These are phyloP conservation scores for Suillus placidus DNA, from an alignment of 768 basidiomycete genomes.

Conservation along the genomic window DNA sequence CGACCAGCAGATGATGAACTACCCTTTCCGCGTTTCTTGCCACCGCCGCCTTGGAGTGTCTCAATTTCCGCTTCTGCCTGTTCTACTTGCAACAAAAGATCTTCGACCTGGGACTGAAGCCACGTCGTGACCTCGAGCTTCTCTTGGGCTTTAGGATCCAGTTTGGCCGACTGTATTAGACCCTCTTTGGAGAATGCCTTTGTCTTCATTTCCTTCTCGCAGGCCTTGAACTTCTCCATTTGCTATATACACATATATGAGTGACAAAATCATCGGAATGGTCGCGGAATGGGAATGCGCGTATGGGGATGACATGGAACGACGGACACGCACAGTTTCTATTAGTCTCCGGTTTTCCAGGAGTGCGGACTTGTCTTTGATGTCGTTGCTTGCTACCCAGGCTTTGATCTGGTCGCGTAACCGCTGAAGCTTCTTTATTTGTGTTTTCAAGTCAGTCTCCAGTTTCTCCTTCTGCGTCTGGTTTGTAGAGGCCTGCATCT, in stretches of 20 bases:
- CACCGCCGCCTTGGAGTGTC: constrained; percentile 63
- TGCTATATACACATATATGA: constrained; percentile 58
- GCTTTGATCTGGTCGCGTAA: constrained; percentile 89
- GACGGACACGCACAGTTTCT: constrained; percentile 76
- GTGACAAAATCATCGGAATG: constrained; percentile 7
- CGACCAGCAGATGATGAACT: constrained; percentile 68
- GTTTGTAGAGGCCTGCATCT: constrained; percentile 95
- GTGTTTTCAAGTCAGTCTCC: constrained; percentile 93
- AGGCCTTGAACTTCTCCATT: constrained; percentile 99
- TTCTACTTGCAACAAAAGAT: constrained; percentile 91
- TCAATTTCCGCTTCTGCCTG: constrained; percentile 95
- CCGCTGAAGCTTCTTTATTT: constrained; percentile 94
- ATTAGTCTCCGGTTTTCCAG: constrained; percentile 94
- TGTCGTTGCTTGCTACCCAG: constrained; percentile 97
- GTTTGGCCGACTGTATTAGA: constrained; percentile 87
- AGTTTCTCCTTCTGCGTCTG: constrained; percentile 99
- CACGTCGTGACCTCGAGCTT: constrained; percentile 88
- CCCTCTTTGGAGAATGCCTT: constrained; percentile 99
- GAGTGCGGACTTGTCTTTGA: constrained; percentile 95
- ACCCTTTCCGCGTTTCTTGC: constrained; percentile 84
- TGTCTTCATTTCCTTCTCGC: constrained; percentile 99
- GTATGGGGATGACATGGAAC: not conserved
- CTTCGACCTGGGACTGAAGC: constrained; percentile 88
- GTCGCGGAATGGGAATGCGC: constrained; percentile 16
- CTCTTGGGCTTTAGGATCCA: constrained; percentile 97